Conservation (phyloP, 2,329 filamentous ascomycete genomes). For the Penicillium nordicum region DNA sequence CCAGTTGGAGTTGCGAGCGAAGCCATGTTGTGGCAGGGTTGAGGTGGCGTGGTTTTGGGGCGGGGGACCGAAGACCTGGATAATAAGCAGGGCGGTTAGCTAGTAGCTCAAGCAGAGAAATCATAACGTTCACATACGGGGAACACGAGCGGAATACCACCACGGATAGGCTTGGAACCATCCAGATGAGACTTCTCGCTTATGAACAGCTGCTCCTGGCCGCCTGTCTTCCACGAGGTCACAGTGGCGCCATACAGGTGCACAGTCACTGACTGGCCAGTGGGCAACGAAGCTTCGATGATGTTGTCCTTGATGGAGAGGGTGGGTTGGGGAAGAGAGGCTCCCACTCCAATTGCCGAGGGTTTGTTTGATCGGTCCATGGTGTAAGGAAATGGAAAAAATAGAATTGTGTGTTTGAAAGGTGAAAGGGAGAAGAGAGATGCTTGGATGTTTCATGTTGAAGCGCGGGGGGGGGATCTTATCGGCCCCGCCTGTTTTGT, state of each 20-base stretch:
- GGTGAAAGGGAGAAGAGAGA: slow-evolving; percentile 1
- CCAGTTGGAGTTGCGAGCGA: slow-evolving; percentile 86
- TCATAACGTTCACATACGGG: slow-evolving; percentile 59
- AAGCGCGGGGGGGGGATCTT: slow-evolving; percentile 5
- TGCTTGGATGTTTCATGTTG: neutral
- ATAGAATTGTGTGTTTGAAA: neutral
- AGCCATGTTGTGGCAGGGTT: slow-evolving; percentile 85
- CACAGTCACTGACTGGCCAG: slow-evolving; percentile 81
- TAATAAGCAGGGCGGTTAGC: slow-evolving; percentile 20
- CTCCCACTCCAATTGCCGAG: slow-evolving; percentile 69
- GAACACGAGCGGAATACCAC: slow-evolving; percentile 89
- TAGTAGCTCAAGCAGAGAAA: neutral
- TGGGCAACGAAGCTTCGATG: slow-evolving; percentile 76
- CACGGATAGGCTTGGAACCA: slow-evolving; percentile 83
- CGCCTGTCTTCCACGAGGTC: slow-evolving; percentile 81
- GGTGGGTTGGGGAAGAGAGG: slow-evolving; percentile 70
- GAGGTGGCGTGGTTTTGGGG: slow-evolving; percentile 73
- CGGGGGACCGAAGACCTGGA: slow-evolving; percentile 75
- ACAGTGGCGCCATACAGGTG: slow-evolving; percentile 91
- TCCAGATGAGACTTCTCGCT: slow-evolving; percentile 77
- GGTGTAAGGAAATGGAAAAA: neutral
- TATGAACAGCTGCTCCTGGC: slow-evolving; percentile 80
- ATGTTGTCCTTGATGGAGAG: slow-evolving; percentile 71
- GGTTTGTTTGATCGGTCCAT: slow-evolving; percentile 86
- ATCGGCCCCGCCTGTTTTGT: slow-evolving; percentile 4